These are phyloP conservation scores for Glaciozyma martinii DNA, from an alignment of 768 basidiomycete genomes.

Conservation along the genomic window DNA sequence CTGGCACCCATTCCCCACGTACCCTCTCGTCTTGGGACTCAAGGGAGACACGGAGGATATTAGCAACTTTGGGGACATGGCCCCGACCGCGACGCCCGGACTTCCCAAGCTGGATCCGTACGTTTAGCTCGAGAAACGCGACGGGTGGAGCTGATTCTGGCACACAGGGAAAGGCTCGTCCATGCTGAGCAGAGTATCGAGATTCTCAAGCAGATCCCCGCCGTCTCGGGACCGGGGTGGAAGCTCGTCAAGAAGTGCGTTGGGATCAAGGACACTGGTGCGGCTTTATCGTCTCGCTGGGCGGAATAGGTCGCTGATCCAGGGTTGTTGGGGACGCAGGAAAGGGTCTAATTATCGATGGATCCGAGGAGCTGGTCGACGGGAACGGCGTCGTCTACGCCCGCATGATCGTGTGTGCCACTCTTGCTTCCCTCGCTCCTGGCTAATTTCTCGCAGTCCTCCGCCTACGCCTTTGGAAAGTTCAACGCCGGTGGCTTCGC, in stretches of 20 bases:
- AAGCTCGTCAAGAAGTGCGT: conserved; percentile 57
- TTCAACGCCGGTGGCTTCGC: conserved; percentile 58
- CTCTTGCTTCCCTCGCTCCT: background rate
- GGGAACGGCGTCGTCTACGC: conserved; percentile 54
- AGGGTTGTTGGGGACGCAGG: background rate
- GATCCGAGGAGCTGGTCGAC: conserved; percentile 35
- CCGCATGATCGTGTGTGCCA: conserved; percentile 54
- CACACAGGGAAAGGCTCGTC: conserved; percentile 38
- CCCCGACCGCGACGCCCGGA: conserved; percentile 48
- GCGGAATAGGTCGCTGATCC: background rate
- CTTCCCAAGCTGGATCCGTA: conserved; percentile 60
- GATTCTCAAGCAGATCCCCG: conserved; percentile 63
- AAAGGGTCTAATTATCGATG: conserved; percentile 32
- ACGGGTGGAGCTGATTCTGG: background rate
- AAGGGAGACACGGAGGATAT: conserved; percentile 60
- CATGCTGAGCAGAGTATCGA: conserved; percentile 74
- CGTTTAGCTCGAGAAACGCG: background rate
- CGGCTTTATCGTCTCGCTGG: background rate
- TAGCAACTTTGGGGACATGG: conserved; percentile 51
- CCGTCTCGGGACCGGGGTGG: conserved; percentile 71
- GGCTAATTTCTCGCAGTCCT: background rate
- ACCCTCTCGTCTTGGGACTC: conserved; percentile 60
- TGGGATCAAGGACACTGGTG: conserved; percentile 74
- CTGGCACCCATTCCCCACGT: conserved; percentile 73
- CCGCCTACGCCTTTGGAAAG: conserved; percentile 33